Evolutionary conservation across 2,329 filamentous ascomycete species (phyloP).

Genomic region (Aspergillus sclerotialis): DNA sequence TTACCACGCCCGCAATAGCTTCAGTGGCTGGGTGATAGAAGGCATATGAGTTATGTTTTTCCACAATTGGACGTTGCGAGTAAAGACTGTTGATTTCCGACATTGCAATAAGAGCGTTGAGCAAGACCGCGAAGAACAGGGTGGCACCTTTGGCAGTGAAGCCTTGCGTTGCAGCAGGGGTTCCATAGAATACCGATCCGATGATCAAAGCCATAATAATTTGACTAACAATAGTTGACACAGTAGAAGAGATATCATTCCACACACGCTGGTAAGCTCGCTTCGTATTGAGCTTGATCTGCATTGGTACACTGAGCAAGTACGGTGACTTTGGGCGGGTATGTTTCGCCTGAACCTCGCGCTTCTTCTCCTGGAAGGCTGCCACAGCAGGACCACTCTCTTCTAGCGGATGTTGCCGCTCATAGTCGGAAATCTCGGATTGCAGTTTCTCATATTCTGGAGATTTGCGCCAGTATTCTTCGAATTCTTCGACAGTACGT

Average conservation of each 20-base stretch:
- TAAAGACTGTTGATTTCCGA: conserved; percentile 36
- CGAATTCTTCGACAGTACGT: conserved; percentile 62
- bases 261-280: conserved; percentile 69
- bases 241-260: conserved; percentile 65
- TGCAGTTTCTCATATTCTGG: conserved; percentile 36
- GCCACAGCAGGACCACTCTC: conserved; percentile 14
- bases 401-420: conserved; percentile 29
- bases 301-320: conserved; percentile 64
- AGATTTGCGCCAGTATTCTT: conserved; percentile 47
- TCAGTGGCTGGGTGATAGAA: conserved; percentile 21
- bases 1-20: conserved; percentile 11
- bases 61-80: conserved; percentile 17
- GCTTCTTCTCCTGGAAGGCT: conserved; percentile 28
- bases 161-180: conserved; percentile 55
- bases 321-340: conserved; percentile 65
- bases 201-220: conserved; percentile 69
- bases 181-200: conserved; percentile 71
- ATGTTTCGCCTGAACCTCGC: conserved; percentile 29
- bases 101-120: conserved; percentile 65
- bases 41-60: conserved; percentile 23
- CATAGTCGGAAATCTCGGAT: conserved; percentile 33
- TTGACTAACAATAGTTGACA: conserved; percentile 60
- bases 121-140: conserved; percentile 77
- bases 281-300: conserved; percentile 70
- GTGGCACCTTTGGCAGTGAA: conserved; percentile 72